Evolutionary conservation across 108 stramenopile genomes (phyloP), one percentile per base, ranked within the genome.

Genomic region (Phaeodactylum tricornutum): DNA sequence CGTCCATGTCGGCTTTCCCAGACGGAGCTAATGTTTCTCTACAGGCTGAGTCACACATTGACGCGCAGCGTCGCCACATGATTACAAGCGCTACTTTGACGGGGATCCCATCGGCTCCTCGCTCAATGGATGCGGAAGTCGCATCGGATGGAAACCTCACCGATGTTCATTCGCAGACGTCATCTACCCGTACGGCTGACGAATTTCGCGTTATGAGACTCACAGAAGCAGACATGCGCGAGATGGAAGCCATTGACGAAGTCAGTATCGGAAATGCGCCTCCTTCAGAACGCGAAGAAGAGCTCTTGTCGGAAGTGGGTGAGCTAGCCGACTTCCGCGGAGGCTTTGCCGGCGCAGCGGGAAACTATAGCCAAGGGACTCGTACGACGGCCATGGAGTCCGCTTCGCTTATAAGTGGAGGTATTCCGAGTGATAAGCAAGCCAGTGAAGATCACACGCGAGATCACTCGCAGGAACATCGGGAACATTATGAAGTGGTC

Each of bases 221-320:
- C 25, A 86, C 79, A 31, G 76, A 81, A 61, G 69, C 62, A 9
- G 84, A 78, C 29, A 81, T 86, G 11, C 71, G 73, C 27, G 79
- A 81, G 47, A 57, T 86, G 48, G 72, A 46, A 9, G 79, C 77
- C 16, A 81, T 78, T 21, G 84, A 86, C 23, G 72, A 79, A 38
- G 79, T 69, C 8, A 77, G 75, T 32, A 75, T 63, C 16, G 75
- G 72, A 4, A 81, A 86, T 54, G 74, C 76, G 15, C 84, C 84
- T 17, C 74, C 66, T 5, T 81, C 79, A 16, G 65, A 75, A 14
- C 64, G 83, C 33, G 69, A 68, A 19, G 71, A 67, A 21, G 69
- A 77, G 27, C 47, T 49, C 5, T 58, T 64, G 21, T 73, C 66
- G 15, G 71, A 73, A 35, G 59, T 77, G 34, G 75, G 66, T 22